phyloP scores from a whole-genome alignment of 208 protist species.

The Acanthamoeba culbertsoni region DNA sequence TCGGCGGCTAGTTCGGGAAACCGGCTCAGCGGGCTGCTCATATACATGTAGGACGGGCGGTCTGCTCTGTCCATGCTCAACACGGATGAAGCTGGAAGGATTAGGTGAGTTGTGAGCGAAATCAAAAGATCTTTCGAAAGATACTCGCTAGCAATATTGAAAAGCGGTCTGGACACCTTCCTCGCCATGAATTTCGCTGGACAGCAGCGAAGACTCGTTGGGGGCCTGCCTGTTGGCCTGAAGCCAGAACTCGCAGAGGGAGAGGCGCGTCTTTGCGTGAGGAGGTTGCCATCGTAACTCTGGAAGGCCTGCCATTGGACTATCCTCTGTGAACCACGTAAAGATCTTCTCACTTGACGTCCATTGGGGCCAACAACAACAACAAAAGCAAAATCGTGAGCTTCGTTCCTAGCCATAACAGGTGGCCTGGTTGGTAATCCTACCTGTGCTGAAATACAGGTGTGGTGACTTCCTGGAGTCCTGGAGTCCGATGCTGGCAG shows the following conservation, averaged over 20 bases:
- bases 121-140: too few relatives aligned
- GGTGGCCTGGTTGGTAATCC: neutral
- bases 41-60: neutral
- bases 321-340: neutral
- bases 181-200: neutral
- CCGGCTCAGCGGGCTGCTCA: neutral
- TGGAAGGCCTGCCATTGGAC: neutral
- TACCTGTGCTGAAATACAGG: neutral
- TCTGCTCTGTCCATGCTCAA: too few relatives aligned
- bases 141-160: too few relatives aligned
- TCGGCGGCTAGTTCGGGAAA: neutral
- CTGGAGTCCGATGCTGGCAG: neutral
- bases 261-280: neutral
- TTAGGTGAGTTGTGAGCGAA: neutral
- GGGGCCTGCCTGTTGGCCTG: neutral
- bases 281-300: neutral
- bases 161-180: neutral
- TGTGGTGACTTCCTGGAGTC: neutral
- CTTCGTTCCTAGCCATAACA: neutral
- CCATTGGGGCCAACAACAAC: neutral
- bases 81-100: too few relatives aligned
- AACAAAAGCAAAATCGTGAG: neutral
- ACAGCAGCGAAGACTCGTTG: neutral
- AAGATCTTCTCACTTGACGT: neutral
- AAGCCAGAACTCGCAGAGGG: neutral